phyloP scores from a whole-genome alignment of 202 grass and related monocot genomes.

The Carex arenaria region DNA sequence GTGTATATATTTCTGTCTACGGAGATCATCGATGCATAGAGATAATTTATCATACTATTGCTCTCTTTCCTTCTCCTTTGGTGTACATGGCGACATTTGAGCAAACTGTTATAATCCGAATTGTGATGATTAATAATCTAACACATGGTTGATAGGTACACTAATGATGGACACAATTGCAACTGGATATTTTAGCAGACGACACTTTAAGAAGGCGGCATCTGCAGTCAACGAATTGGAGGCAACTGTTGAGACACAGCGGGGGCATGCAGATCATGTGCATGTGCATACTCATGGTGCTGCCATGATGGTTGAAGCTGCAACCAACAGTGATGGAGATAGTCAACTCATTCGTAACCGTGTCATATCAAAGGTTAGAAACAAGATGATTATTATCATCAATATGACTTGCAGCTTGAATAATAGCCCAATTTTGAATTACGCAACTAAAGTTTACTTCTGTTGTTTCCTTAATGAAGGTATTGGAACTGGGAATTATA shows the following conservation, averaged over 20 bases:
- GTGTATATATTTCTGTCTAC: too few species aligned
- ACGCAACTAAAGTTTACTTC: background rate
- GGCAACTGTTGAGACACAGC: background rate
- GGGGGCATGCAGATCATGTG: slow-evolving; percentile 4
- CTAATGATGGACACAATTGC: slow-evolving; percentile 64
- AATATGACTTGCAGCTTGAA: too few species aligned
- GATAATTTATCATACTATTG: too few species aligned
- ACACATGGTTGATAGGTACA: slow-evolving; percentile 10
- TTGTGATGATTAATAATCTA: background rate
- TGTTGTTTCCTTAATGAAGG: slow-evolving; percentile 18
- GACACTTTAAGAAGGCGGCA: slow-evolving; percentile 19
- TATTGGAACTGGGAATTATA: slow-evolving; percentile 72
- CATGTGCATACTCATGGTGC: slow-evolving; percentile 39
- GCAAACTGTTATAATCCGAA: background rate
- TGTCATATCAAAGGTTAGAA: slow-evolving; percentile 52
- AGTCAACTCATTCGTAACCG: slow-evolving; percentile 53
- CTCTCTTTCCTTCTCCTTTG: too few species aligned
- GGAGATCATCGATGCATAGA: too few species aligned
- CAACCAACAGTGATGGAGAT: background rate
- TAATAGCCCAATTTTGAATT: too few species aligned
- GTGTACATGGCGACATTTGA: too few species aligned
- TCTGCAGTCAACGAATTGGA: slow-evolving; percentile 10
- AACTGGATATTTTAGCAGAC: slow-evolving; percentile 59
- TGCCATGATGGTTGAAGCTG: slow-evolving; percentile 2
- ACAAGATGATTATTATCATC: too few species aligned